Percentiles rank a stretch among this genome's conserved stretches.
These are phyloP conservation scores for Nakazawaea holstii DNA, from an alignment of 805 yeast species.

Conservation along the genomic window DNA sequence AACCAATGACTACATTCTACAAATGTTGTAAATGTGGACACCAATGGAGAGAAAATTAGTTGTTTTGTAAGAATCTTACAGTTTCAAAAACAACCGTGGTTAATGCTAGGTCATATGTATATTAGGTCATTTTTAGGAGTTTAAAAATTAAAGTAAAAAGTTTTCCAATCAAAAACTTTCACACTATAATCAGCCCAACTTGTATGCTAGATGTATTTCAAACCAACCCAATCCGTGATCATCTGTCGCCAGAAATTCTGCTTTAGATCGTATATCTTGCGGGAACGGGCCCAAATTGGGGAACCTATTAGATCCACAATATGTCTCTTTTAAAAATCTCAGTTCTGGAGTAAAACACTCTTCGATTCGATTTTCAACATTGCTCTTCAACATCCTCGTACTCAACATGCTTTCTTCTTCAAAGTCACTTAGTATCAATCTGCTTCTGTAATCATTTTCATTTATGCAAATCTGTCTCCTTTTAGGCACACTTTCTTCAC, in stretches of 20 bases:
- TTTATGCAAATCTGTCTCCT: not conserved
- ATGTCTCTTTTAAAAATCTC: too few relatives aligned
- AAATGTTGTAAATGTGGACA: constrained; percentile 90
- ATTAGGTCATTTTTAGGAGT: constrained; percentile 4
- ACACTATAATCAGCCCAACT: too few relatives aligned
- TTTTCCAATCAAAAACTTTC: too few relatives aligned
- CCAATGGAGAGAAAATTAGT: constrained; percentile 93
- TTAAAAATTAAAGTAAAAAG: constrained; percentile 1
- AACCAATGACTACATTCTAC: constrained; percentile 98
- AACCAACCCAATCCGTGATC: constrained; percentile 7
- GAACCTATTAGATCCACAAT: too few relatives aligned
- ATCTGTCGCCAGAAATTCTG: not conserved
- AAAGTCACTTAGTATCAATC: not conserved
- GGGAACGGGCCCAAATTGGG: too few relatives aligned
- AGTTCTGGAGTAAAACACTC: too few relatives aligned
- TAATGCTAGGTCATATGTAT: not conserved
- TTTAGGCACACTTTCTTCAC: not conserved
- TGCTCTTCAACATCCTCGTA: too few relatives aligned
- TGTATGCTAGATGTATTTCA: constrained; percentile 1
- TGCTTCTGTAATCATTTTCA: not conserved
- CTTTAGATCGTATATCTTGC: not conserved
- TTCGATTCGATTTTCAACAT: too few relatives aligned
- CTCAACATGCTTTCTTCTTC: not conserved
- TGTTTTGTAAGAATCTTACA: not conserved
- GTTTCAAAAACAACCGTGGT: not conserved